Evolutionary conservation across 208 protist species (phyloP), one percentile per base, ranked within the genome.

Genomic region (Acanthamoeba healyi): DNA sequence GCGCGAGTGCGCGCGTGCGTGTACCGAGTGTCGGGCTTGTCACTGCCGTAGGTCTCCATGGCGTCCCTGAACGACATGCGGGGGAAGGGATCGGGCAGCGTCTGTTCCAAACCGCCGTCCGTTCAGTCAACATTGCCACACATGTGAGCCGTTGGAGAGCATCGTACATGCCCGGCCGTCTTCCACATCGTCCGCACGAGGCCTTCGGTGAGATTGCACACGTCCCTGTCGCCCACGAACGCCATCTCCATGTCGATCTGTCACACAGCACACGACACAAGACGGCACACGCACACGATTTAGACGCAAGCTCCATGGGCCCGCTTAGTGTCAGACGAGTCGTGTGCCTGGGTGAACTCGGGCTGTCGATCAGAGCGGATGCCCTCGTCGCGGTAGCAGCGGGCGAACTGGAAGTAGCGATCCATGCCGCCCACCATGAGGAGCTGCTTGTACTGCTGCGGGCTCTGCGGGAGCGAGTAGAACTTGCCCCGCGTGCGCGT

Each of bases 301-400:
- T 26, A 26, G 10, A 36, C 12, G 65, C 65, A 74, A 74, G n/a
- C 17, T 22, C 22, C 54, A 61, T n/a, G n/a, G n/a, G n/a, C n/a
- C n/a, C n/a, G n/a, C n/a, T n/a, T n/a, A n/a, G n/a, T n/a, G n/a
- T n/a, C 10, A 40, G 26, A 17, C 26, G 14, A 77, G 26, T 24
- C n/a, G n/a, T n/a, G 14, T 32, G 97, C 91, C 90, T 98, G 98
- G 32, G 98, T 98, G 89, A 98, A 98, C 81, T 98, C 98, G 17
- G 97, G 97, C 95, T 98, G 98, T 26, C 98, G 94, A 84, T 98
- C 98, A 10, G 95, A 93, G 34, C 98, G 90, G 17, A 95, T 74
- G 65, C 96, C 96, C 70, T 98, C 98, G 81, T 98, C 98, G 72
- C 98, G 95, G 86, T 97, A 98, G 90, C 97, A 98, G 46, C 97